Conservation (phyloP, 345 rosid species). For the Stellera chamaejasme region DNA sequence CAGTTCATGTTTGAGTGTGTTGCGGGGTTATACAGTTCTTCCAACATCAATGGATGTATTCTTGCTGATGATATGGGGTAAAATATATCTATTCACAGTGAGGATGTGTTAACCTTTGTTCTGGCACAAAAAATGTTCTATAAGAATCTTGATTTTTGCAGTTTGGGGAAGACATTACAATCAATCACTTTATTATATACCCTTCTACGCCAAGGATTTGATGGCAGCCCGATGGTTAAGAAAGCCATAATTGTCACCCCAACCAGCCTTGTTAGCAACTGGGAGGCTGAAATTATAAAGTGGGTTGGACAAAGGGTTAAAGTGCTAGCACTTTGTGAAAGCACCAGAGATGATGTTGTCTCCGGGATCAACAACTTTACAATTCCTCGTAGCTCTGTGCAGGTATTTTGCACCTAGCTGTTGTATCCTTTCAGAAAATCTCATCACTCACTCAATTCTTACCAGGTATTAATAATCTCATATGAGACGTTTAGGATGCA, state of each 20-base stretch:
- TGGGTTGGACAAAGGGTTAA: slow-evolving; percentile 93
- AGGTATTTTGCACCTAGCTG: slow-evolving; percentile 41
- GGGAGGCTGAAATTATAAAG: slow-evolving; percentile 96
- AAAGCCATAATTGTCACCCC: slow-evolving; percentile 95
- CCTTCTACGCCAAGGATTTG: slow-evolving; percentile 85
- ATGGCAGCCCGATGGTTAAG: slow-evolving; percentile 89
- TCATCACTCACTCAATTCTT: slow-evolving; percentile 15
- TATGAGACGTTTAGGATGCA: slow-evolving; percentile 98
- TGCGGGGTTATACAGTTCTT: slow-evolving; percentile 52
- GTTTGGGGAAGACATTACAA: slow-evolving; percentile 97
- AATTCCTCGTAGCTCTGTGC: slow-evolving; percentile 49
- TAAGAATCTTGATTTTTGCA: slow-evolving; percentile 26
- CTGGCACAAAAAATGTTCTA: background rate
- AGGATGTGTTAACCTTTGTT: background rate
- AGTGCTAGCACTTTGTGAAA: slow-evolving; percentile 92
- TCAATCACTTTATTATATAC: slow-evolving; percentile 85
- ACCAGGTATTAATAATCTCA: slow-evolving; percentile 84
- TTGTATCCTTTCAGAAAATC: slow-evolving; percentile 12
- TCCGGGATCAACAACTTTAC: slow-evolving; percentile 82
- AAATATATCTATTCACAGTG: slow-evolving; percentile 16
- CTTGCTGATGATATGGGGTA: slow-evolving; percentile 99
- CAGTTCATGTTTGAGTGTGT: slow-evolving; percentile 98
- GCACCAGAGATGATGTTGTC: slow-evolving; percentile 87
- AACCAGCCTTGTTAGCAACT: slow-evolving; percentile 97
- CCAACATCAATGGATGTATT: slow-evolving; percentile 79